phyloP scores from a whole-genome alignment of 1,284 basidiomycete species.

The Ceratobasidium sp. region DNA sequence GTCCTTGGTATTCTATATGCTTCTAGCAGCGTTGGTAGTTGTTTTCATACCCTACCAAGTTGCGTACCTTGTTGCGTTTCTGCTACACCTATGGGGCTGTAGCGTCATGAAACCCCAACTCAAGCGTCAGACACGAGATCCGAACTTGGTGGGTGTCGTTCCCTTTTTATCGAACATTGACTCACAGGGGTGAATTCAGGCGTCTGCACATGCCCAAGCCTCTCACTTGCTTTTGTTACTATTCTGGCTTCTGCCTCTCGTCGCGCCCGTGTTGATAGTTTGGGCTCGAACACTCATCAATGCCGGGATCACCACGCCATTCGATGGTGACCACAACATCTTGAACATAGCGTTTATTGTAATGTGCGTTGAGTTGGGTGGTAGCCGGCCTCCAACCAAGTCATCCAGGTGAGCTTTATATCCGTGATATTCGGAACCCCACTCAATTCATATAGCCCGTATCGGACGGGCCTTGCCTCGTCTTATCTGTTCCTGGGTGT shows the following conservation, averaged over 20 bases:
- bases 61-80: conserved; percentile 83
- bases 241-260: conserved; percentile 84
- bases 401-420: conserved; percentile 57
- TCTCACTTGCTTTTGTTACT: conserved; percentile 78
- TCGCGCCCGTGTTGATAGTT: conserved; percentile 82
- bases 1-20: conserved; percentile 47
- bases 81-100: conserved; percentile 77
- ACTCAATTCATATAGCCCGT: conserved; percentile 55
- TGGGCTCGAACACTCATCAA: conserved; percentile 88
- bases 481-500: conserved; percentile 64
- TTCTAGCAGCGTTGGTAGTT: conserved; percentile 75
- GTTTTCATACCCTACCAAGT: conserved; percentile 87
- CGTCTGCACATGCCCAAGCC: conserved; percentile 61
- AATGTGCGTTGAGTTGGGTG: conserved; percentile 58
- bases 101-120: conserved; percentile 51
- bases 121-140: neutral
- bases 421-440: conserved; percentile 53
- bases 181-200: conserved; percentile 48
- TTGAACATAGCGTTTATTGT: conserved; percentile 74
- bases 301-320: conserved; percentile 77
- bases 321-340: conserved; percentile 81
- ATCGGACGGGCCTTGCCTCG: conserved; percentile 58
- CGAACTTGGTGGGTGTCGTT: neutral
- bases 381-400: conserved; percentile 58
- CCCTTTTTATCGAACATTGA: neutral